Conservation (phyloP, 108 stramenopile species). For the Skeletonema potamos region DNA sequence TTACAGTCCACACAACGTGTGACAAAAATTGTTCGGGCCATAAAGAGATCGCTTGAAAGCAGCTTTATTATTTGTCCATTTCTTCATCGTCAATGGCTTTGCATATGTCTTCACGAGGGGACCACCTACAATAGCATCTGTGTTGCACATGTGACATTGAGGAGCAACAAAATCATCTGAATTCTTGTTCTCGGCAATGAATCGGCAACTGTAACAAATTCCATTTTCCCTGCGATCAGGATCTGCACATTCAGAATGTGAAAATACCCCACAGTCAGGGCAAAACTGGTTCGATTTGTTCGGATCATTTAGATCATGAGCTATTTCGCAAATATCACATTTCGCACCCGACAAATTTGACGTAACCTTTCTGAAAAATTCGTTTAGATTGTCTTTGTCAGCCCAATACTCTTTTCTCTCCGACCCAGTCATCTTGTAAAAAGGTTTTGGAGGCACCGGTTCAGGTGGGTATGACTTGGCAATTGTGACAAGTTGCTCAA, state of each 20-base stretch:
- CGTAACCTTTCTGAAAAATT: slow-evolving; percentile 51
- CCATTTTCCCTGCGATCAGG: slow-evolving; percentile 22
- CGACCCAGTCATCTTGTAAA: slow-evolving; percentile 59
- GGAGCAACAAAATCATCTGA: slow-evolving; percentile 45
- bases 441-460: slow-evolving; percentile 56
- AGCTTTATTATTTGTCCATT: slow-evolving; percentile 52
- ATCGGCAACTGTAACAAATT: slow-evolving; percentile 55
- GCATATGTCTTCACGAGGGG: slow-evolving; percentile 47
- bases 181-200: slow-evolving; percentile 30
- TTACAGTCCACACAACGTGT: slow-evolving; percentile 76
- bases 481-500: slow-evolving; percentile 53
- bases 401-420: slow-evolving; percentile 55
- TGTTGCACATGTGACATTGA: slow-evolving; percentile 70
- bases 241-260: slow-evolving; percentile 59
- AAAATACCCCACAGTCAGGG: slow-evolving; percentile 46
- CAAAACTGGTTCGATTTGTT: slow-evolving; percentile 52
- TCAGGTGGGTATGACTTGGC: slow-evolving; percentile 80
- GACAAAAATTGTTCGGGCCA: slow-evolving; percentile 56
- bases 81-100: slow-evolving; percentile 53
- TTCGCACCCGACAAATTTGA: slow-evolving; percentile 53
- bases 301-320: slow-evolving; percentile 28
- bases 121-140: slow-evolving; percentile 40
- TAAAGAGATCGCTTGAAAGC: slow-evolving; percentile 61
- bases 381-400: slow-evolving; percentile 56
- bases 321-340: slow-evolving; percentile 65